Base-by-base conservation (phyloP, 371 early-diverging fungal species). In the Zopfochytrium polystomum region DNA sequence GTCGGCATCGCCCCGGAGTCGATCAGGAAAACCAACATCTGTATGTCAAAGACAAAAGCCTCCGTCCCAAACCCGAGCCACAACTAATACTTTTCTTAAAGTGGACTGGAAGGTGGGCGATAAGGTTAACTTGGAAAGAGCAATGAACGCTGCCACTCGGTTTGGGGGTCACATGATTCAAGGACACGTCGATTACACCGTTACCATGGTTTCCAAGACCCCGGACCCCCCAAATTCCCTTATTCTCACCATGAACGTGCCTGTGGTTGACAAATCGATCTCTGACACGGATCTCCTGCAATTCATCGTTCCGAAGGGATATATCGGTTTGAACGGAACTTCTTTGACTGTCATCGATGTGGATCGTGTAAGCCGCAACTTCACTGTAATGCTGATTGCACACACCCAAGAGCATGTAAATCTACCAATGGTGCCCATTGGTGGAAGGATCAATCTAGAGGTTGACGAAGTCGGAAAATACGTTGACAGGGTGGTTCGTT, bases 401-500 rank as follows among this genome's bases (percentile, higher is more conserved):
- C 86, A 96, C 72, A 95, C 96, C 0, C 95, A 92, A 74, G 67
- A 73, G 22, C 80, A 87, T 42, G 92, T 93, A 1, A 87, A 91
- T 31, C 83, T 96, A 85, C 87, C 93, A 1, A 57, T 62, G 20
- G 88, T 88, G 70, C 73, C 80, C 30, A 66, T 85, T 3, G 95
- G 94, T 1, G 87, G 83, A 33, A 71, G 71, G 43, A 91, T 96
- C 61, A 97, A 97, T 70, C 77, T 97, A 30, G 98, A 97, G 76
- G 95, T 94, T 3, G 98, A 97, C 70, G 93, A 95, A 88, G 76
- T 96, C 63, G 94, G 92, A 60, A 97, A 97, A 68, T 95, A 95
- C 71, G 91, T 93, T 26, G 90, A 90, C 67, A 90, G 84, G 64
- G 82, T 87, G 31, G 75, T 90, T 25, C 65, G 64, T 2, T 52